Base-by-base conservation (phyloP, 2,329 filamentous ascomycete species). In the Triangularia setosa region DNA sequence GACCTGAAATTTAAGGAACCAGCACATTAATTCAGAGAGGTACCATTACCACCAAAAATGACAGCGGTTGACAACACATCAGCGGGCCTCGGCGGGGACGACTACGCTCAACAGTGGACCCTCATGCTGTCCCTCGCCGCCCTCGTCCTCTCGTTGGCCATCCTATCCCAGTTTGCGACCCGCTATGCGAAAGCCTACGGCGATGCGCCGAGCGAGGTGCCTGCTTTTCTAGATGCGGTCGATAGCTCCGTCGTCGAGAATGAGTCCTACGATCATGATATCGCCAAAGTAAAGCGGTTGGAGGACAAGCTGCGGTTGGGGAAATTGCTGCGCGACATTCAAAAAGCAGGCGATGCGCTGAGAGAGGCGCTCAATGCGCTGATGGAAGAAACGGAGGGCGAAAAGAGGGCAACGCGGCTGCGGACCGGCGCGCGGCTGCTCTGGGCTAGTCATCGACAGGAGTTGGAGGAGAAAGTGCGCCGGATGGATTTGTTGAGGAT, bases 161-260 rank as follows among this genome's bases (percentile, higher is more conserved):
- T 87, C 68, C 76, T 84, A 71, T 78, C 75, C 64, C 84, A 86
- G 72, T 79, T 82, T 67, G 73, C 80, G 62, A 78, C 79, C 68
- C 79, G 79, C 60, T 86, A 86, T 73, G 80, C 80, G 60, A 74
- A 79, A 64, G 86, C 85, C 18, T 89, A 87, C 75, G 72, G 81
- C 53, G 81, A 79, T 35, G 87, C 87, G 27, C 86, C 86, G 27
- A 79, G 77, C 67, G 86, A 89, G 74, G 79, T 88, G 62, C 75
- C 76, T 64, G 80, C 80, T 64, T 86, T 88, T 70, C 74, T 87
- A 71, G 85, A 88, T 71, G 80, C 83, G 16, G 80, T 86, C 70
- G 85, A 88, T 73, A 85, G 81, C 70, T 90, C 85, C 44, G 79
- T 87, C 58, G 79, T 83, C 69, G 87, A 89, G 73, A 88, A 88